These are phyloP conservation scores for Vitellaria paradoxa DNA, from an alignment of 179 eudicot genomes.

Conservation along the genomic window DNA sequence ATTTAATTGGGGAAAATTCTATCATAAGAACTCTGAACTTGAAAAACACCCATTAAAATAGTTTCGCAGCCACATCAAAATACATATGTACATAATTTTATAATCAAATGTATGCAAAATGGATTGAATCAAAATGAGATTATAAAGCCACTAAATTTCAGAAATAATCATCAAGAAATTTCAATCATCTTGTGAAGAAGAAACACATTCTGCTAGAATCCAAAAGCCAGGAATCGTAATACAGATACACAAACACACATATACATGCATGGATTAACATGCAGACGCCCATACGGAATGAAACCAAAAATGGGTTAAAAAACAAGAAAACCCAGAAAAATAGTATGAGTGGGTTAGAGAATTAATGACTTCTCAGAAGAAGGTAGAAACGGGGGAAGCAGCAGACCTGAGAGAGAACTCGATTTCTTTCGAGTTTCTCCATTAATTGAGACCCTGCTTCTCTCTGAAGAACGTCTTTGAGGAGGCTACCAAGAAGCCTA, in stretches of 20 bases:
- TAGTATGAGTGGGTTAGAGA: neutral
- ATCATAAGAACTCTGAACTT: neutral
- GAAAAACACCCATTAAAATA: neutral
- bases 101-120: neutral
- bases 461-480: constrained; percentile 70
- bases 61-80: neutral
- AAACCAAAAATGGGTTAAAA: neutral
- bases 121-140: neutral
- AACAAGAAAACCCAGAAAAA: neutral
- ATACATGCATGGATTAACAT: no score
- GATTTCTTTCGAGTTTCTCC: constrained; percentile 56
- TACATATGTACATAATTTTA: neutral
- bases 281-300: no score
- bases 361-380: neutral
- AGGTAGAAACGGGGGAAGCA: neutral
- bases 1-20: neutral
- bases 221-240: neutral
- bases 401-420: constrained; percentile 74
- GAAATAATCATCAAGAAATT: neutral
- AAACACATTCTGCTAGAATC: neutral
- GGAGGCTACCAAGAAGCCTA: constrained; percentile 64
- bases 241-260: no score
- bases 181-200: neutral
- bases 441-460: constrained; percentile 61
- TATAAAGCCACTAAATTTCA: neutral